Percentiles rank a stretch among this genome's conserved stretches.
These are phyloP conservation scores for Trametes pubescens DNA, from an alignment of 1,284 basidiomycete species.

Conservation along the genomic window DNA sequence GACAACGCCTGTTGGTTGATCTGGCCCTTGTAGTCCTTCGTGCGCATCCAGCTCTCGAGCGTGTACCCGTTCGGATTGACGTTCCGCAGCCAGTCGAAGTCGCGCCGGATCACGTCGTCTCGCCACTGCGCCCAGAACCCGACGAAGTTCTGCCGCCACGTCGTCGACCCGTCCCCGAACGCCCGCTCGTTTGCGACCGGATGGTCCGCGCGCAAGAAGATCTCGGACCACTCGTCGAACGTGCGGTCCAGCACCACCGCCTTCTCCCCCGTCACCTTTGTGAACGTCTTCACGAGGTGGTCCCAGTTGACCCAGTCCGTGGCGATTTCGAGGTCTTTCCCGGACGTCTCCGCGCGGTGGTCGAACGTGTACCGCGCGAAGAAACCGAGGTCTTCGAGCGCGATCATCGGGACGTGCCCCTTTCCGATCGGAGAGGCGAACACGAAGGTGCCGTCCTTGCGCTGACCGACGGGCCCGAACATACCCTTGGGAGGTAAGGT, in stretches of 20 bases:
- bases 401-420: slow-evolving; percentile 44
- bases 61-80: slow-evolving; percentile 45
- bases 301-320: slow-evolving; percentile 55
- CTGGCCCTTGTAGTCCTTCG: slow-evolving; percentile 28
- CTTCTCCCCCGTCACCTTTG: slow-evolving; percentile 52
- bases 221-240: slow-evolving; percentile 51
- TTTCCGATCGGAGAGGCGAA: slow-evolving; percentile 38
- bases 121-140: slow-evolving; percentile 51
- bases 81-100: slow-evolving; percentile 51
- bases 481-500: slow-evolving; percentile 30
- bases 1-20: not conserved
- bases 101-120: slow-evolving; percentile 51
- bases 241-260: slow-evolving; percentile 48
- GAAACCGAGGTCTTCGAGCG: slow-evolving; percentile 45
- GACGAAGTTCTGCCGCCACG: slow-evolving; percentile 50
- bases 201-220: slow-evolving; percentile 37
- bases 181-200: slow-evolving; percentile 45
- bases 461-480: slow-evolving; percentile 42
- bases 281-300: slow-evolving; percentile 52
- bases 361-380: slow-evolving; percentile 52
- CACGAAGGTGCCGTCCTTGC: slow-evolving; percentile 42
- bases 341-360: slow-evolving; percentile 50
- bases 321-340: slow-evolving; percentile 51
- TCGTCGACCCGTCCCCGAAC: slow-evolving; percentile 42
- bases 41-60: slow-evolving; percentile 42